phyloP scores from a whole-genome alignment of 192 early-diverging fungal species.

The Lobosporangium transversale region DNA sequence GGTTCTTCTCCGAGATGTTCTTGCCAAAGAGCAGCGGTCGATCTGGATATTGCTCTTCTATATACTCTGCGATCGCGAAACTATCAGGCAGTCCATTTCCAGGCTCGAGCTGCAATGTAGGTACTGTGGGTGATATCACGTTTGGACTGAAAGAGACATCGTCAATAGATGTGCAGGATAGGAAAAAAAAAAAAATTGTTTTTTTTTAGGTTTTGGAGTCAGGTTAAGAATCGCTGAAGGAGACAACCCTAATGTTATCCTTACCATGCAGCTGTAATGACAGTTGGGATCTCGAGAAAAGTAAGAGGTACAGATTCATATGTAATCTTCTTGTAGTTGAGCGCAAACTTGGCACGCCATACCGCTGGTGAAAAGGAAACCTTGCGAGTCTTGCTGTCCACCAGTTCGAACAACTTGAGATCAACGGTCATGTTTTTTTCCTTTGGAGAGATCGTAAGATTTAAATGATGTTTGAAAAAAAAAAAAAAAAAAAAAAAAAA shows the following conservation, averaged over 20 bases:
- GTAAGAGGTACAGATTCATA: conserved; percentile 35
- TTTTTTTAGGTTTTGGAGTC: too few species aligned
- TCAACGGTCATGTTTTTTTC: conserved; percentile 20
- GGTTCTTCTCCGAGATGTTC: conserved; percentile 32
- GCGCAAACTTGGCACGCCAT: conserved; percentile 44
- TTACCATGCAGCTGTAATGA: conserved; percentile 35
- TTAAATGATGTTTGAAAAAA: too few species aligned
- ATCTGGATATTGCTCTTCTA: conserved; percentile 66
- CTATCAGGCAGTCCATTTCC: conserved; percentile 58
- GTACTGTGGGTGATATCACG: conserved; percentile 48
- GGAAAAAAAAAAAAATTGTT: not conserved
- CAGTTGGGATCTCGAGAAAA: conserved; percentile 29
- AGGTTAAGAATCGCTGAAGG: too few species aligned
- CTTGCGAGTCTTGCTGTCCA: conserved; percentile 42
- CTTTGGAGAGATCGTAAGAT: not conserved
- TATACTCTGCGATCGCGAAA: conserved; percentile 64
- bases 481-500: too few species aligned
- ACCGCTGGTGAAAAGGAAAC: conserved; percentile 44
- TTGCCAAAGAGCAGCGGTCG: conserved; percentile 55
- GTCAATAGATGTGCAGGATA: not conserved
- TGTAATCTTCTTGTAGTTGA: conserved; percentile 29
- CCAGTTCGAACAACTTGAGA: conserved; percentile 44
- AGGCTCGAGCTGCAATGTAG: conserved; percentile 44
- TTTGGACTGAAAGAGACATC: conserved; percentile 1
- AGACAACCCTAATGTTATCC: not conserved